Percentiles rank a stretch among this genome's conserved stretches.
These are phyloP conservation scores for Penicillium janthinellum DNA, from an alignment of 2,329 filamentous ascomycete genomes.

Conservation along the genomic window DNA sequence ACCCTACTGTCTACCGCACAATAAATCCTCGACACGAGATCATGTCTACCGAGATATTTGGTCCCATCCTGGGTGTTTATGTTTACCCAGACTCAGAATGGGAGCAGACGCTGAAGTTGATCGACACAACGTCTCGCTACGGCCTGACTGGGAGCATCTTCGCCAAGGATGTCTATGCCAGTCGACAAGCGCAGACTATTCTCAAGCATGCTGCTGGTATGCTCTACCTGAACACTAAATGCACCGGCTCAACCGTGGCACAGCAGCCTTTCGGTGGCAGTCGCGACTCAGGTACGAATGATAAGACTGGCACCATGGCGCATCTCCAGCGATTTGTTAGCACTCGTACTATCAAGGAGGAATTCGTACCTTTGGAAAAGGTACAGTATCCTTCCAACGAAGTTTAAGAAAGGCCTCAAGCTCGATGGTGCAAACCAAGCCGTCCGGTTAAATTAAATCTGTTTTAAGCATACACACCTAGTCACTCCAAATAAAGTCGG, in stretches of 20 bases:
- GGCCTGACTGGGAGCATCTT: constrained; percentile 26
- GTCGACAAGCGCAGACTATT: constrained; percentile 54
- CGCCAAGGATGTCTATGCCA: constrained; percentile 48
- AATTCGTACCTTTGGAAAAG: constrained; percentile 41
- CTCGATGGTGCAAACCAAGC: too few relatives aligned
- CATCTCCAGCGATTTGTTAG: constrained; percentile 56
- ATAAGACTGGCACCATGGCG: constrained; percentile 58
- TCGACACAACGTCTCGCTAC: constrained; percentile 25
- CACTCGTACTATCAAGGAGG: constrained; percentile 56
- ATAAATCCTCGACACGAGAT: constrained; percentile 70
- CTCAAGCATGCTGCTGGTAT: constrained; percentile 60
- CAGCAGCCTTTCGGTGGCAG: constrained; percentile 60
- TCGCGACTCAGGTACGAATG: constrained; percentile 57
- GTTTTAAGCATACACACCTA: too few relatives aligned
- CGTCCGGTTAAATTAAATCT: too few relatives aligned
- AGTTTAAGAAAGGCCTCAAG: constrained; percentile 5
- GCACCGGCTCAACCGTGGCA: constrained; percentile 58
- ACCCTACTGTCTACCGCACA: constrained; percentile 76
- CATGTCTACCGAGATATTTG: constrained; percentile 75
- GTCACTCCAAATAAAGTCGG: too few relatives aligned
- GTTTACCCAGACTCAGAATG: constrained; percentile 68
- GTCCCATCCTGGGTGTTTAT: constrained; percentile 70
- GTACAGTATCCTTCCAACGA: constrained; percentile 30
- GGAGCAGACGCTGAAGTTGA: constrained; percentile 19
- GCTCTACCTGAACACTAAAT: constrained; percentile 63